These are phyloP conservation scores for Bullera alba DNA, from an alignment of 768 basidiomycete species.

Conservation along the genomic window DNA sequence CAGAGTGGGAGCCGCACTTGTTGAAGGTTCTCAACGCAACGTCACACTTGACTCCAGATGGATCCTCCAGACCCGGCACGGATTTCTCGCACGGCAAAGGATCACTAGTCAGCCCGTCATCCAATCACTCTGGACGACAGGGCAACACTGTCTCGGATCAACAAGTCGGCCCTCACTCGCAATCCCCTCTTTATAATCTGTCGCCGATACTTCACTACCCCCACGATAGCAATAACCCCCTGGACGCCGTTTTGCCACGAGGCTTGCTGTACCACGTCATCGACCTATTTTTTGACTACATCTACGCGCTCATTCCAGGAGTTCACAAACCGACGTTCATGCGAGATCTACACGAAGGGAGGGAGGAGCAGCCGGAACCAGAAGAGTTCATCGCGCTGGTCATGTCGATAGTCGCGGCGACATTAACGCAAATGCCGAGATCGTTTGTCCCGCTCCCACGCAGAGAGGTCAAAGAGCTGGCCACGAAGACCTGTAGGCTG, in stretches of 20 bases:
- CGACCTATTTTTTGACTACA: slow-evolving; percentile 85
- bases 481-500: slow-evolving; percentile 64
- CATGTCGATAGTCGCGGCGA: slow-evolving; percentile 80
- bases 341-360: slow-evolving; percentile 70
- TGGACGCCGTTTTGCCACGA: slow-evolving; percentile 75
- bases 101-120: neutral
- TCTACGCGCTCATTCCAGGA: slow-evolving; percentile 83
- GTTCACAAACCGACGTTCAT: slow-evolving; percentile 86
- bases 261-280: slow-evolving; percentile 76
- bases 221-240: slow-evolving; percentile 59
- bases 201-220: neutral
- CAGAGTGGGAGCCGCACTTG: slow-evolving; percentile 1
- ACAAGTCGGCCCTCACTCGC: slow-evolving; percentile 49
- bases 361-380: slow-evolving; percentile 66
- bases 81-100: neutral
- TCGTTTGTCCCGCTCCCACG: slow-evolving; percentile 74
- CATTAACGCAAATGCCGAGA: slow-evolving; percentile 78
- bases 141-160: slow-evolving; percentile 35
- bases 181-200: neutral
- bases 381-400: slow-evolving; percentile 86
- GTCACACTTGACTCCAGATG: too few relatives aligned
- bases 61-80: neutral
- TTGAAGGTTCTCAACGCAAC: neutral
- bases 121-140: neutral
- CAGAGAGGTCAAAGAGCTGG: slow-evolving; percentile 72